Conservation (phyloP, 169 alveolate genomes). For the Plasmodium falciparum region DNA sequence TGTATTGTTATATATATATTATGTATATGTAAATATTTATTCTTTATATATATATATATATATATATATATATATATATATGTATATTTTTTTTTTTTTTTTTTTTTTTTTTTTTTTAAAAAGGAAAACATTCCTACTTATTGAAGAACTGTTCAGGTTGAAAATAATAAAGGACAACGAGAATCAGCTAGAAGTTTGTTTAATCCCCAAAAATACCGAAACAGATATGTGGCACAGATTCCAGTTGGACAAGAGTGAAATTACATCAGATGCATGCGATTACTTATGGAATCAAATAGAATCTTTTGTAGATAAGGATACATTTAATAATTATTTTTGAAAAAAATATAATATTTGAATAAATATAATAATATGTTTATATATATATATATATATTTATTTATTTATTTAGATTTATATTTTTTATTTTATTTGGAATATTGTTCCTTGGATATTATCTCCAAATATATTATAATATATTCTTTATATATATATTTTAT, state of each 20-base stretch:
- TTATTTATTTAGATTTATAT: too few species aligned
- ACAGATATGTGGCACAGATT: conserved; percentile 70
- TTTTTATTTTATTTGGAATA: too few species aligned
- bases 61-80: too few species aligned
- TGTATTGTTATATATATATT: too few species aligned
- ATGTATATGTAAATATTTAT: too few species aligned
- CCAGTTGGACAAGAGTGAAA: conserved; percentile 60
- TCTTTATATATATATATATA: too few species aligned
- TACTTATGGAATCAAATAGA: conserved; percentile 73
- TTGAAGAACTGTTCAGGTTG: conserved; percentile 50
- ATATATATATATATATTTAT: neutral
- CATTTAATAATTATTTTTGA: conserved; percentile 29
- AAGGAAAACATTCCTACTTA: conserved; percentile 31
- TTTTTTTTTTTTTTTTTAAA: neutral
- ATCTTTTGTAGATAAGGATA: conserved; percentile 60
- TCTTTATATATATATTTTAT: too few species aligned
- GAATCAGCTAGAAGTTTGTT: conserved; percentile 48
- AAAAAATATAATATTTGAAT: too few species aligned
- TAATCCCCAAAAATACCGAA: conserved; percentile 66
- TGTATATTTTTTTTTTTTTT: neutral
- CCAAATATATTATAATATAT: too few species aligned
- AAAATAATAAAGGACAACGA: conserved; percentile 62
- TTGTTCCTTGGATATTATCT: neutral
- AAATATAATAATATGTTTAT: neutral
- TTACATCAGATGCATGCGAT: conserved; percentile 57